A percentile compares a stretch with the other conserved stretches of the same genome.
These are phyloP conservation scores for Mycena haematopus DNA, from an alignment of 768 basidiomycete genomes.

Conservation along the genomic window DNA sequence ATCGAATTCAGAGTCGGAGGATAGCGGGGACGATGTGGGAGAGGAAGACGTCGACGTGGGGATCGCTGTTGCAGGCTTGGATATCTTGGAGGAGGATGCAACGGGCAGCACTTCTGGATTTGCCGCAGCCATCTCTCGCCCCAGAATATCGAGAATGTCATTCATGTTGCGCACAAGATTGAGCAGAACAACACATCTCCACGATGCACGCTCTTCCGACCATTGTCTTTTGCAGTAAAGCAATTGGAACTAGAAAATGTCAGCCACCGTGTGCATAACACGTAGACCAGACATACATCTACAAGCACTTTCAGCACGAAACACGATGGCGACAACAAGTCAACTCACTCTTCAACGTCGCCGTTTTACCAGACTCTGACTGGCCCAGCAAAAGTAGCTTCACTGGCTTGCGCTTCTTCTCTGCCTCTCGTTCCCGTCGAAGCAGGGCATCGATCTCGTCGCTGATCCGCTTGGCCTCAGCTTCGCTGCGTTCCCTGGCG, in stretches of 20 bases:
- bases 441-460: constrained; percentile 82
- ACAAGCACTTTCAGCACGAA: constrained; percentile 19
- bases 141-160: constrained; percentile 61
- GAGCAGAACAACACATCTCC: constrained; percentile 79
- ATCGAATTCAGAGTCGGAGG: constrained; percentile 41
- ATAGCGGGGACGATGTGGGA: constrained; percentile 32
- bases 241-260: constrained; percentile 68
- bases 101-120: constrained; percentile 23
- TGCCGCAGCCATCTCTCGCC: constrained; percentile 58
- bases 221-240: constrained; percentile 75
- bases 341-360: constrained; percentile 74
- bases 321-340: constrained; percentile 1
- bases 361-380: constrained; percentile 78
- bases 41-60: constrained; percentile 33
- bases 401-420: constrained; percentile 70
- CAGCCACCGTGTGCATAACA: not conserved
- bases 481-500: constrained; percentile 64
- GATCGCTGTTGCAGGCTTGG: constrained; percentile 13
- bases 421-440: constrained; percentile 59
- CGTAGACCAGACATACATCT: constrained; percentile 19
- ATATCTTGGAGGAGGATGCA: constrained; percentile 16
- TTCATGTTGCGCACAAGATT: constrained; percentile 82
- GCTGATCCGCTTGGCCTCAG: constrained; percentile 66
- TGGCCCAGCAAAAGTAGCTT: constrained; percentile 75
- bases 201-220: constrained; percentile 70